A percentile compares a stretch with the other conserved stretches of the same genome.
phyloP scores from a whole-genome alignment of 345 rosid genomes.

The Murraya koenigii region DNA sequence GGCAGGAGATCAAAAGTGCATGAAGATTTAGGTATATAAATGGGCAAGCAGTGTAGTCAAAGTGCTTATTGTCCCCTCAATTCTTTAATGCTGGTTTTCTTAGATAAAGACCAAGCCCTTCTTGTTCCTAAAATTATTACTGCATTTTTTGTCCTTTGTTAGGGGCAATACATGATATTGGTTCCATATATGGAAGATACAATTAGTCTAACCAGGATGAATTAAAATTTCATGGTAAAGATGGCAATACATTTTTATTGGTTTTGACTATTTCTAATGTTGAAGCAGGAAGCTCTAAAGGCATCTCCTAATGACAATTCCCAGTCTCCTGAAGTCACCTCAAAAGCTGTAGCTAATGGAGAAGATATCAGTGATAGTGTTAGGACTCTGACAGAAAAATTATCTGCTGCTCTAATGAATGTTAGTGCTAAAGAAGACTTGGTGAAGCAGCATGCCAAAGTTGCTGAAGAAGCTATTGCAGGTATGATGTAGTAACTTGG shows the following conservation, averaged over 20 bases:
- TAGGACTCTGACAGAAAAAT: conserved; percentile 57
- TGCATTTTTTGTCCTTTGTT: neutral
- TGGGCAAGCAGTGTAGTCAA: neutral
- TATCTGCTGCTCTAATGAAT: conserved; percentile 81
- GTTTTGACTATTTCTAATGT: conserved; percentile 14
- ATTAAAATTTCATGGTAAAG: neutral
- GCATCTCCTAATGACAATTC: conserved; percentile 43
- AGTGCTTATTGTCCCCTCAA: neutral
- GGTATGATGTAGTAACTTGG: conserved; percentile 40
- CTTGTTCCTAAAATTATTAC: neutral
- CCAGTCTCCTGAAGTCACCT: conserved; percentile 56
- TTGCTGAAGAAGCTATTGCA: conserved; percentile 96
- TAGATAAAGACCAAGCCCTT: neutral
- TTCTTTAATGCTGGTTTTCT: too few species aligned
- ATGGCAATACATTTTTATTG: neutral
- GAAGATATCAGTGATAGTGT: conserved; percentile 51
- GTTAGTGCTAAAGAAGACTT: conserved; percentile 85
- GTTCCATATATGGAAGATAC: neutral
- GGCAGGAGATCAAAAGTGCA: neutral
- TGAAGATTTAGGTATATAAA: neutral
- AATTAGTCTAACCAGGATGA: neutral
- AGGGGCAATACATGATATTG: neutral
- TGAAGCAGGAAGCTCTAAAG: conserved; percentile 57
- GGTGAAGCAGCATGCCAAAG: conserved; percentile 88
- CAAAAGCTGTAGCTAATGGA: conserved; percentile 31